phyloP scores from a whole-genome alignment of 2,329 filamentous ascomycete genomes.

The Epichloe hybrida region DNA sequence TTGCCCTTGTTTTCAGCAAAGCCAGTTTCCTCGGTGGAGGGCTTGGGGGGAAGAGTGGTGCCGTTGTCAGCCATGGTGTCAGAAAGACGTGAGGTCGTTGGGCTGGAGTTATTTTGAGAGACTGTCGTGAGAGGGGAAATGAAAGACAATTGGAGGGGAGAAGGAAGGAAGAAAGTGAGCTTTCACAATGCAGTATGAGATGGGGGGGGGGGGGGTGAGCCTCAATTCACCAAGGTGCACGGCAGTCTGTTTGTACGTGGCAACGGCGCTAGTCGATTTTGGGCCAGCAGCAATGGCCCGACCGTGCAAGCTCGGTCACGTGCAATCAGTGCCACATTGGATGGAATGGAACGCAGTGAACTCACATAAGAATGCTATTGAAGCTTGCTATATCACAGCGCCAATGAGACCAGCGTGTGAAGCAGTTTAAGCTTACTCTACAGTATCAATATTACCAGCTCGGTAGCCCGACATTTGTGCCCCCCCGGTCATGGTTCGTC shows the following conservation, averaged over 20 bases:
- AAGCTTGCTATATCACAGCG: no score
- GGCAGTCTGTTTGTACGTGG: constrained; percentile 12
- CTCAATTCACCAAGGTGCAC: constrained; percentile 7
- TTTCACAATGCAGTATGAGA: constrained; percentile 9
- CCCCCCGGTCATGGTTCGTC: neutral
- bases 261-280: constrained; percentile 19
- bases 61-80: constrained; percentile 34
- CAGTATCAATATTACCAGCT: no score
- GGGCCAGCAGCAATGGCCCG: constrained; percentile 7
- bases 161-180: constrained; percentile 8
- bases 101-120: neutral
- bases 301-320: constrained; percentile 6
- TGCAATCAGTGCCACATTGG: neutral
- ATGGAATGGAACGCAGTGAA: no score
- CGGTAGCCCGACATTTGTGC: no score
- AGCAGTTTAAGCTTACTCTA: no score
- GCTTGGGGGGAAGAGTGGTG: constrained; percentile 33
- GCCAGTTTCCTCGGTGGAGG: constrained; percentile 22
- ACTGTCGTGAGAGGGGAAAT: neutral
- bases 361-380: no score
- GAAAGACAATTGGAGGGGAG: neutral
- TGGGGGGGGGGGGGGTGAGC: constrained; percentile 11
- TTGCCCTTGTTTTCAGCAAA: constrained; percentile 63
- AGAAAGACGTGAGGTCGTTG: neutral
- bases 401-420: no score